Percentiles rank a stretch among this genome's conserved stretches.
Evolutionary conservation across 163 green algal species (phyloP).

Genomic region (Smithsoniella earleae): DNA sequence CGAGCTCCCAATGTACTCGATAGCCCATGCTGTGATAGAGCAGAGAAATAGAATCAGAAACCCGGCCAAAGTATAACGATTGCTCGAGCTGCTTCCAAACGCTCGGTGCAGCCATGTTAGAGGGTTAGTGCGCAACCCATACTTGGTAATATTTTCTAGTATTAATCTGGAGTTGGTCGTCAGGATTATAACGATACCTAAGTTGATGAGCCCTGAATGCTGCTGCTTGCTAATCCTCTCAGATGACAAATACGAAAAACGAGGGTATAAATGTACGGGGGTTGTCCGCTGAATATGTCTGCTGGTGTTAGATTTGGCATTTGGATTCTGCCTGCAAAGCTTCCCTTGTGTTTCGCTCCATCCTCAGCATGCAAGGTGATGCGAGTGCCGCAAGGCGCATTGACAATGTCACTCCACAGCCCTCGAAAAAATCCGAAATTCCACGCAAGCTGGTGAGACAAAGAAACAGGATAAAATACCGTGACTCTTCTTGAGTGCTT

Average conservation of each 20-base stretch:
- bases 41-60: constrained; percentile 42
- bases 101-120: constrained; percentile 38
- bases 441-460: no score
- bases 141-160: constrained; percentile 89
- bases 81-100: constrained; percentile 32
- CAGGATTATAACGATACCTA: constrained; percentile 69
- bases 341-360: no score
- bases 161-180: constrained; percentile 78
- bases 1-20: constrained; percentile 24
- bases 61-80: constrained; percentile 47
- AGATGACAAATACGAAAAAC: constrained; percentile 62
- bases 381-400: no score
- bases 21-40: constrained; percentile 35
- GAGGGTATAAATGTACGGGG: no score
- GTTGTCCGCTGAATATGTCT: no score
- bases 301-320: no score
- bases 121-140: constrained; percentile 65
- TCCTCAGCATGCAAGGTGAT: no score
- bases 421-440: no score
- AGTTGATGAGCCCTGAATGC: constrained; percentile 72
- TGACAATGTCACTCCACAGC: no score
- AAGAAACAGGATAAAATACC: no score
- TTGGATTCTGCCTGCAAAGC: no score
- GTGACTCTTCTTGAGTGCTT: no score
- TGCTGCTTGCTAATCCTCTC: constrained; percentile 52